Conservation (phyloP, 1,284 basidiomycete species). For the Ganoderma leucocontextum region DNA sequence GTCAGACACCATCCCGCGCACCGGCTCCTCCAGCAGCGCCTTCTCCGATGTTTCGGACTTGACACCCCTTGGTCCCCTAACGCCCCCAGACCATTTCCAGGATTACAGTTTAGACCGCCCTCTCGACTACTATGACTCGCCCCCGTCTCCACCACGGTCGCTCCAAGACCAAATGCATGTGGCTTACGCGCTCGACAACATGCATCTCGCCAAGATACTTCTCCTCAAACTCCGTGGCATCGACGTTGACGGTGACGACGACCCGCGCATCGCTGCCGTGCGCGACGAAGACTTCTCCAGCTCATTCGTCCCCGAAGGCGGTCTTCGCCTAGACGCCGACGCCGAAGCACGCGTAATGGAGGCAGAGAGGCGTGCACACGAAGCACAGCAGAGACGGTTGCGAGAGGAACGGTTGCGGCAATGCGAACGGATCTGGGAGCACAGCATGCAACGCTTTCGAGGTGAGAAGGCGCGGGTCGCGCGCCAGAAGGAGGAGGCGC, state of each 20-base stretch:
- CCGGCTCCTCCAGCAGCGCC: slow-evolving; percentile 37
- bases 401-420: slow-evolving; percentile 52
- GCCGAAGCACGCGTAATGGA: slow-evolving; percentile 42
- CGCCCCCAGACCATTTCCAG: slow-evolving; percentile 38
- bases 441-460: slow-evolving; percentile 52
- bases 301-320: slow-evolving; percentile 64
- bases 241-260: slow-evolving; percentile 62
- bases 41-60: slow-evolving; percentile 42
- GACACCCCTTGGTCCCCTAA: slow-evolving; percentile 35
- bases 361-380: slow-evolving; percentile 43
- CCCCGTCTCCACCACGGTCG: slow-evolving; percentile 56
- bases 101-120: slow-evolving; percentile 24
- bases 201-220: slow-evolving; percentile 69
- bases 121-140: slow-evolving; percentile 50
- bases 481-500: slow-evolving; percentile 48
- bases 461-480: slow-evolving; percentile 50
- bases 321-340: slow-evolving; percentile 56
- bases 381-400: slow-evolving; percentile 48
- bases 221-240: slow-evolving; percentile 67
- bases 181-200: slow-evolving; percentile 71
- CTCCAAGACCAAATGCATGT: slow-evolving; percentile 70
- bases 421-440: slow-evolving; percentile 62
- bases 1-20: slow-evolving; percentile 32
- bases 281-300: slow-evolving; percentile 72
- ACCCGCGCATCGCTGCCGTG: slow-evolving; percentile 68